phyloP scores from a whole-genome alignment of 2,329 filamentous ascomycete species.

The Penicillium glabrum region DNA sequence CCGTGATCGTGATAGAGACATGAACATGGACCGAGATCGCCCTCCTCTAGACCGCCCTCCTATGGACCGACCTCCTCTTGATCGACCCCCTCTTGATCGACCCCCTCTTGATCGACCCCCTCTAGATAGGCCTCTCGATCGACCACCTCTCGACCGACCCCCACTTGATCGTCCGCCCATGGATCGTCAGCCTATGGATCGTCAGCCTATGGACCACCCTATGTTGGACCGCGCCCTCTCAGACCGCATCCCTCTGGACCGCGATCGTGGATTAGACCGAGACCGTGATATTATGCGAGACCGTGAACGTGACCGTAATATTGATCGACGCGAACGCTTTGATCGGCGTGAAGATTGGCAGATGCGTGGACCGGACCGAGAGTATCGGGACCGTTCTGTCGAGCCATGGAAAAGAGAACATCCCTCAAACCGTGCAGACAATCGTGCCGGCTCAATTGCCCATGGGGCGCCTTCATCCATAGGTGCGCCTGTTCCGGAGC shows the following conservation, averaged over 20 bases:
- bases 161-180: neutral
- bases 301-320: constrained; percentile 31
- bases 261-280: constrained; percentile 31
- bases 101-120: neutral
- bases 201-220: neutral
- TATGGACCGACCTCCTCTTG: neutral
- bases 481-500: constrained; percentile 20
- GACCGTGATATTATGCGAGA: constrained; percentile 13
- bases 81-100: neutral
- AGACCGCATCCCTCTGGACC: neutral
- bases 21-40: constrained; percentile 26
- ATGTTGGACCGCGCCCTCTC: neutral
- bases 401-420: constrained; percentile 43
- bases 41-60: constrained; percentile 16
- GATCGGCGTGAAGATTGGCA: constrained; percentile 33
- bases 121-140: neutral
- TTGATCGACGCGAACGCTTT: constrained; percentile 36
- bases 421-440: constrained; percentile 34
- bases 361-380: constrained; percentile 26
- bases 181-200: neutral
- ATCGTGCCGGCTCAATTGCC: constrained; percentile 26
- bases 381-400: constrained; percentile 30
- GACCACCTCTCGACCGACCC: neutral
- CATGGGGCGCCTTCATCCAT: constrained; percentile 16
- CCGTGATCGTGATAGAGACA: constrained; percentile 36